Conservation (phyloP, 352 stramenopile genomes). For the Pythium diclinum region DNA sequence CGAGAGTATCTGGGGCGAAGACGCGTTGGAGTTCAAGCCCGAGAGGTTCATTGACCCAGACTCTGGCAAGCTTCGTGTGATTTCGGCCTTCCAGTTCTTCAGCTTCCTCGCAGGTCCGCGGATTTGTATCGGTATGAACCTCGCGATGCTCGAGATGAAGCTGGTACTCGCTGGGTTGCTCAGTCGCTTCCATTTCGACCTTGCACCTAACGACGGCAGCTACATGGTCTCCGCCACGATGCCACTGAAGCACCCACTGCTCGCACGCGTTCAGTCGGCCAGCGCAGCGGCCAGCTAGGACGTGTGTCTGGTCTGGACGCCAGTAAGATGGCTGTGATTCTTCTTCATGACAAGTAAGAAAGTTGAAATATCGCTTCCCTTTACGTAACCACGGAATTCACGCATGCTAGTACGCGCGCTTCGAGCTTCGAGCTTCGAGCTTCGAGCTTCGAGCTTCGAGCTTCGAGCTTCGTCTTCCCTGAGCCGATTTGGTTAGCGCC, state of each 20-base stretch:
- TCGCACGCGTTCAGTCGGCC: background rate
- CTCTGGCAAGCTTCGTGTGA: conserved; percentile 17
- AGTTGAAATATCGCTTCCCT: too few relatives aligned
- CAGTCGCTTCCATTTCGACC: conserved; percentile 27
- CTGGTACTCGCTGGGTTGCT: conserved; percentile 34
- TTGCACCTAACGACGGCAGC: conserved; percentile 15
- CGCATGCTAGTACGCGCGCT: too few relatives aligned
- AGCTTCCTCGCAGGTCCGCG: conserved; percentile 42
- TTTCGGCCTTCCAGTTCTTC: conserved; percentile 36
- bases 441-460: too few relatives aligned
- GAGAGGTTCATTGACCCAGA: conserved; percentile 25
- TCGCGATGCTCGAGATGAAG: conserved; percentile 45
- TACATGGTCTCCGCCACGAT: conserved; percentile 9
- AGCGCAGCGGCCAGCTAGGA: background rate
- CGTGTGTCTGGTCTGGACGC: background rate
- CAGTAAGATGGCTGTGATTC: background rate
- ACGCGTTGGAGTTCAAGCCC: conserved; percentile 30
- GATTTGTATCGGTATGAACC: conserved; percentile 36
- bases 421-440: too few relatives aligned
- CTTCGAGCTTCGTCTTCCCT: too few relatives aligned
- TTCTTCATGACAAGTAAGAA: too few relatives aligned
- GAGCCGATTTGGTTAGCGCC: too few relatives aligned
- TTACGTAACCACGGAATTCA: too few relatives aligned
- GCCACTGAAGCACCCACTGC: conserved; percentile 13
- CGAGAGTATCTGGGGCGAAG: conserved; percentile 28